Conservation (phyloP, 495 filamentous ascomycete species). For the Astrothelium subdiscretum region DNA sequence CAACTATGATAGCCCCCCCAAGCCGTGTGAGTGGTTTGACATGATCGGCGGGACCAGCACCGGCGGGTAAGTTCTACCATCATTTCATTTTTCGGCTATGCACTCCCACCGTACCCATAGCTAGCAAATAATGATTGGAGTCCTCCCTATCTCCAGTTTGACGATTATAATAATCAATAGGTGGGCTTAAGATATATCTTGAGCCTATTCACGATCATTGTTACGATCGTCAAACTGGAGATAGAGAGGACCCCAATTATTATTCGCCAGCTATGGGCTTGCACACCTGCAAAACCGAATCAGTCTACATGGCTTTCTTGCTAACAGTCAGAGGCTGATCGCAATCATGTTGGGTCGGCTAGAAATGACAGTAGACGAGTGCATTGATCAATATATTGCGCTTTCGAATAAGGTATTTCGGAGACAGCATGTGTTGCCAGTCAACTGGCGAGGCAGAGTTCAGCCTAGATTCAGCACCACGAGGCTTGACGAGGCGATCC, state of each 20-base stretch:
- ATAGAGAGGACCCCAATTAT: no score
- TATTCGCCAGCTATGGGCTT: no score
- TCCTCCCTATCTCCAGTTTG: no score
- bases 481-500: neutral
- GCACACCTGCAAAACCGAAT: no score
- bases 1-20: conserved; percentile 10
- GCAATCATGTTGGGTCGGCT: conserved; percentile 14
- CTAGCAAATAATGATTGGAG: no score
- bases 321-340: no score
- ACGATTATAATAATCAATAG: no score
- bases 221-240: no score
- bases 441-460: neutral
- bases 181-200: no score
- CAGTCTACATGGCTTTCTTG: no score
- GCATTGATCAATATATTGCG: neutral
- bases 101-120: no score
- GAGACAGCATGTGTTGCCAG: neutral
- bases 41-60: conserved; percentile 18
- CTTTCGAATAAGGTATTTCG: neutral
- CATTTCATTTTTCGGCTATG: neutral
- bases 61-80: conserved; percentile 11
- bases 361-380: conserved; percentile 7
- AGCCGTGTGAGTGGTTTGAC: conserved; percentile 18
- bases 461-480: neutral
- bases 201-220: no score